These are phyloP conservation scores for Lactarius tabidus DNA, from an alignment of 768 basidiomycete genomes.

Conservation along the genomic window DNA sequence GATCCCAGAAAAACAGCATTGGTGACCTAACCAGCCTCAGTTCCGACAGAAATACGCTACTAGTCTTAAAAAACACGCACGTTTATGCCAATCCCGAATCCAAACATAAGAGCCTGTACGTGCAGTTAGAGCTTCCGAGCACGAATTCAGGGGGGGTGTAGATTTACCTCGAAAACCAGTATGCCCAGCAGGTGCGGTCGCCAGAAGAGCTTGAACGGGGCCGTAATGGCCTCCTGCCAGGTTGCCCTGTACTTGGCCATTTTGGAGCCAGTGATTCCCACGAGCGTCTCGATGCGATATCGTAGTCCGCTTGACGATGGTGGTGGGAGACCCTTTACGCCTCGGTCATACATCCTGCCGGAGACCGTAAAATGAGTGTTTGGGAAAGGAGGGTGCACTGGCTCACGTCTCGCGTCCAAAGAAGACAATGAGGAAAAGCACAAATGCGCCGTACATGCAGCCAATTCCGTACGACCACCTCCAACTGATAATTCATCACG, in stretches of 20 bases:
- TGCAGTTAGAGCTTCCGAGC: not conserved
- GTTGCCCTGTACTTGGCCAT: constrained; percentile 54
- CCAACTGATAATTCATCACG: constrained; percentile 38
- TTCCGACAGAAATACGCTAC: not conserved
- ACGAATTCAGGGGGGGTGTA: not conserved
- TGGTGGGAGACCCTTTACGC: constrained; percentile 37
- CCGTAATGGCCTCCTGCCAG: constrained; percentile 44
- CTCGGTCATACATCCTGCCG: constrained; percentile 60
- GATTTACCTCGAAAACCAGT: constrained; percentile 38
- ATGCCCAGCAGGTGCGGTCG: constrained; percentile 57
- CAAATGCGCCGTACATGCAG: constrained; percentile 51
- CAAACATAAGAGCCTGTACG: constrained; percentile 53
- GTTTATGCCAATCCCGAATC: constrained; percentile 62
- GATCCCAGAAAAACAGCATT: constrained; percentile 60
- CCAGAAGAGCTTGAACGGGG: constrained; percentile 54
- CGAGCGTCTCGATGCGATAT: constrained; percentile 52
- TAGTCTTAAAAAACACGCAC: constrained; percentile 30
- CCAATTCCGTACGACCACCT: constrained; percentile 67
- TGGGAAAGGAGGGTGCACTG: not conserved
- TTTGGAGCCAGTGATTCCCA: constrained; percentile 59
- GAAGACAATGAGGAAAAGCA: constrained; percentile 53
- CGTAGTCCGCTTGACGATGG: constrained; percentile 35
- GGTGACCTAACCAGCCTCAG: constrained; percentile 44
- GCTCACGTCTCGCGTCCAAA: constrained; percentile 65
- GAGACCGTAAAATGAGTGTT: constrained; percentile 6